Percentiles rank a stretch among this genome's conserved stretches.
Conservation (phyloP, 345 rosid genomes). For the Mallotus nudiflorus region DNA sequence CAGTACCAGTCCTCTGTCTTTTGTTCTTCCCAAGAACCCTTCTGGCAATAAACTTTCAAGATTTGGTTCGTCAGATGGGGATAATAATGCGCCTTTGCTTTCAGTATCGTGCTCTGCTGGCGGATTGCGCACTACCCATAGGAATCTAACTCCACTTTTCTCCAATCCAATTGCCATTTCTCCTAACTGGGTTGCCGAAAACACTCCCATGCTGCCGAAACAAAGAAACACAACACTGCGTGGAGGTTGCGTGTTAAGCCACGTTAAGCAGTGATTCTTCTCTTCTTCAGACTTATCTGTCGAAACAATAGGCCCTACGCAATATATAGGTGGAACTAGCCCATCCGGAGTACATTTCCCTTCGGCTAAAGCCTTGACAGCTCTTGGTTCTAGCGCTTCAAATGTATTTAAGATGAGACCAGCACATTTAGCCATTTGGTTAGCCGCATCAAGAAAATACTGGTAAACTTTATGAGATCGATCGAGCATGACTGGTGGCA, state of each 20-base stretch:
- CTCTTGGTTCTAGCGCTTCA: slow-evolving; percentile 29
- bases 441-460: slow-evolving; percentile 15
- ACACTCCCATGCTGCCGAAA: slow-evolving; percentile 44
- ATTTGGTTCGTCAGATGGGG: not conserved
- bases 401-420: slow-evolving; percentile 41
- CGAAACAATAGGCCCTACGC: slow-evolving; percentile 32
- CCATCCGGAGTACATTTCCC: slow-evolving; percentile 29
- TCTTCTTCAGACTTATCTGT: not conserved
- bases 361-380: slow-evolving; percentile 24
- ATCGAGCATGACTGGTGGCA: slow-evolving; percentile 31
- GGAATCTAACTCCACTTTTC: slow-evolving; percentile 35
- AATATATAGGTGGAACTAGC: slow-evolving; percentile 33
- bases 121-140: slow-evolving; percentile 50
- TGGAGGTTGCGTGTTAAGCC: slow-evolving; percentile 39
- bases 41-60: slow-evolving; percentile 33
- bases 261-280: slow-evolving; percentile 25
- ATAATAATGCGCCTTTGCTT: not conserved
- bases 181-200: slow-evolving; percentile 32
- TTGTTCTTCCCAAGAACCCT: slow-evolving; percentile 42
- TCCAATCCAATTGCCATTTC: slow-evolving; percentile 48
- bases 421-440: slow-evolving; percentile 24
- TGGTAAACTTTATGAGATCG: slow-evolving; percentile 33
- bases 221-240: slow-evolving; percentile 37
- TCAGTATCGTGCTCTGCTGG: not conserved
- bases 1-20: slow-evolving; percentile 44